These are phyloP conservation scores for Saitozyma podzolica DNA, from an alignment of 768 basidiomycete species.

Conservation along the genomic window DNA sequence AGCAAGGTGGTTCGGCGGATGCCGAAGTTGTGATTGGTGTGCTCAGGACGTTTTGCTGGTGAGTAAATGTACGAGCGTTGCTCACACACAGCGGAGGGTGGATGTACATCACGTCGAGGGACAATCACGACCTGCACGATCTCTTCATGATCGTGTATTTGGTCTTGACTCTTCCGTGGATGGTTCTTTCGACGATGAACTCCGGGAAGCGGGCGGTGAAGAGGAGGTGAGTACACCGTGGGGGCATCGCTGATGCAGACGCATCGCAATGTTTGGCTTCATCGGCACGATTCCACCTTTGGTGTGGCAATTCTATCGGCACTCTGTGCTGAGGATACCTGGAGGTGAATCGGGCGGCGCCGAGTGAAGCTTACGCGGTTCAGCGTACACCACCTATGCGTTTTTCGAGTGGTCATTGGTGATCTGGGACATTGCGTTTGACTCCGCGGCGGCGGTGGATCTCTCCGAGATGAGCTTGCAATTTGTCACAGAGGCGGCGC, in stretches of 20 bases:
- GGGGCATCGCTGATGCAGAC: slow-evolving; percentile 53
- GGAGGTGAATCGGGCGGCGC: slow-evolving; percentile 62
- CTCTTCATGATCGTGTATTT: slow-evolving; percentile 86
- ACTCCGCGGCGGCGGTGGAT: slow-evolving; percentile 36
- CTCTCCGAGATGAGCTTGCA: slow-evolving; percentile 8
- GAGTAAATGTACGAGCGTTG: slow-evolving; percentile 1
- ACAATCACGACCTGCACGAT: slow-evolving; percentile 79
- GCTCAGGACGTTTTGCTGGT: slow-evolving; percentile 71
- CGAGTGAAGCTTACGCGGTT: slow-evolving; percentile 3
- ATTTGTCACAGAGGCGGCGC: not conserved
- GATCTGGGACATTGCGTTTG: slow-evolving; percentile 47
- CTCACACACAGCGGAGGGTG: slow-evolving; percentile 65
- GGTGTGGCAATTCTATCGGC: slow-evolving; percentile 80
- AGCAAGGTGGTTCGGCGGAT: slow-evolving; percentile 45
- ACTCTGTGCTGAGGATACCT: slow-evolving; percentile 74
- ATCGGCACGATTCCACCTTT: slow-evolving; percentile 70
- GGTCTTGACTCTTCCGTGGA: slow-evolving; percentile 82
- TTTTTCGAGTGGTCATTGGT: slow-evolving; percentile 76
- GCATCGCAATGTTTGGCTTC: slow-evolving; percentile 64
- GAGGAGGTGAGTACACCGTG: not conserved
- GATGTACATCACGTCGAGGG: slow-evolving; percentile 81
- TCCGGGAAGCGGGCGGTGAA: slow-evolving; percentile 53
- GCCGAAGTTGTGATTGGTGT: slow-evolving; percentile 66
- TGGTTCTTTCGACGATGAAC: slow-evolving; percentile 67
- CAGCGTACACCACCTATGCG: slow-evolving; percentile 81